Evolutionary conservation across 306 rosid genomes (phyloP).

Genomic region (Cucurbita argyrosperma): DNA sequence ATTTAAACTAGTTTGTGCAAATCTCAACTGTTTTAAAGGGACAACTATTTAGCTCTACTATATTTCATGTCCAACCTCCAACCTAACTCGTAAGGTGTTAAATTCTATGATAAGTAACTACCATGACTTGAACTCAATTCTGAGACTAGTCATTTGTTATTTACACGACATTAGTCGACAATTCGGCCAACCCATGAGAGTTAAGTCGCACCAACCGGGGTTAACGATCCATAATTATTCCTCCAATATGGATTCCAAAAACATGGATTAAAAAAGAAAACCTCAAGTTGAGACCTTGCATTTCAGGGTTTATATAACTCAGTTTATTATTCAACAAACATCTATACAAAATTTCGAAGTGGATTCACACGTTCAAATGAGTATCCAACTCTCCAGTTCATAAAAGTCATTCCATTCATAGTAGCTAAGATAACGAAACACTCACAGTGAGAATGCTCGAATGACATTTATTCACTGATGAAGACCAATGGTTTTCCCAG

Average conservation of each 20-base stretch:
- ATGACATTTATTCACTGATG: conserved; percentile 13
- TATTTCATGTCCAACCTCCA: no score
- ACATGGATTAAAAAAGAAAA: neutral
- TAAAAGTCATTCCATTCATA: neutral
- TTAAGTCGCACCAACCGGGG: neutral
- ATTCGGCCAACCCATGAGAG: no score
- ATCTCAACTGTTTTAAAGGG: no score
- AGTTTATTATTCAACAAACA: neutral
- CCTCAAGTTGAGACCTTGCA: neutral
- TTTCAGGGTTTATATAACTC: neutral
- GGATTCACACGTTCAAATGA: neutral
- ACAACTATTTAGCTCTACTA: no score
- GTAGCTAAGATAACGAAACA: neutral
- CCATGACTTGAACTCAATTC: no score
- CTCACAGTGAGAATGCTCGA: neutral
- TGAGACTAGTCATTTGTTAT: no score
- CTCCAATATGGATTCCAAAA: neutral
- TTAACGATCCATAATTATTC: neutral
- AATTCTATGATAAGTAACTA: no score
- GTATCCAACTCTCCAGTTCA: neutral
- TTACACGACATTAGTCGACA: no score
- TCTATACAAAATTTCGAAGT: neutral
- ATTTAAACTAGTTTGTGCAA: no score
- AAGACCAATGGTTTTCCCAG: conserved; percentile 40
- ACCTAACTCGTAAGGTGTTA: no score